A percentile compares a stretch with the other conserved stretches of the same genome.
phyloP scores from a whole-genome alignment of 1,139 yeast genomes.

The Debaryomyces sp. region DNA sequence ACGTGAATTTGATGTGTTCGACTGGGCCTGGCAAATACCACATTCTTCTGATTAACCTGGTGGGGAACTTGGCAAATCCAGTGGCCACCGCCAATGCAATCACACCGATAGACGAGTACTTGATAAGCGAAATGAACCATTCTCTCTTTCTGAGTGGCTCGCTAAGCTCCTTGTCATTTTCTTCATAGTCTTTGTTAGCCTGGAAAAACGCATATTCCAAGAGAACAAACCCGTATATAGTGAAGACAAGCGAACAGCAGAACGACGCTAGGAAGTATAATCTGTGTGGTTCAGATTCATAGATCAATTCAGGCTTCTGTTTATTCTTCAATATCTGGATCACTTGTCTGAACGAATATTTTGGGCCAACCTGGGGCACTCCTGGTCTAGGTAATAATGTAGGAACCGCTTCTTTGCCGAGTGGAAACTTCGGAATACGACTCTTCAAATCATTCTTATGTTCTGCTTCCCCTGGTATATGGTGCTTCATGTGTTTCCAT shows the following conservation, averaged over 20 bases:
- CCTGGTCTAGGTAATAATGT: conserved; percentile 73
- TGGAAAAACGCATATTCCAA: conserved; percentile 61
- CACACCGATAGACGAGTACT: conserved; percentile 39
- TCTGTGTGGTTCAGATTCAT: conserved; percentile 83
- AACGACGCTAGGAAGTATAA: conserved; percentile 72
- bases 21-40: conserved; percentile 69
- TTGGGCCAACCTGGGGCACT: conserved; percentile 67
- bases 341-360: conserved; percentile 63
- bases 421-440: conserved; percentile 64
- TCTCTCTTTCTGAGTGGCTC: conserved; percentile 40
- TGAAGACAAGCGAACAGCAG: conserved; percentile 67
- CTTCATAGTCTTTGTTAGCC: conserved; percentile 58
- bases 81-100: conserved; percentile 45
- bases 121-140: conserved; percentile 34
- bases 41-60: conserved; percentile 71
- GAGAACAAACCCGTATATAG: conserved; percentile 66
- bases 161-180: conserved; percentile 52
- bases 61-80: conserved; percentile 56
- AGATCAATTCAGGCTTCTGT: conserved; percentile 69
- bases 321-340: conserved; percentile 59
- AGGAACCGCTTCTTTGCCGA: conserved; percentile 67
- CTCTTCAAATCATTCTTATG: conserved; percentile 52
- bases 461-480: conserved; percentile 62
- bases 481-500: conserved; percentile 49
- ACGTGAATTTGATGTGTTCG: conserved; percentile 62